Evolutionary conservation across 441 rosid species (phyloP), one percentile per base, ranked within the genome.

Genomic region (Gossypium davidsonii): DNA sequence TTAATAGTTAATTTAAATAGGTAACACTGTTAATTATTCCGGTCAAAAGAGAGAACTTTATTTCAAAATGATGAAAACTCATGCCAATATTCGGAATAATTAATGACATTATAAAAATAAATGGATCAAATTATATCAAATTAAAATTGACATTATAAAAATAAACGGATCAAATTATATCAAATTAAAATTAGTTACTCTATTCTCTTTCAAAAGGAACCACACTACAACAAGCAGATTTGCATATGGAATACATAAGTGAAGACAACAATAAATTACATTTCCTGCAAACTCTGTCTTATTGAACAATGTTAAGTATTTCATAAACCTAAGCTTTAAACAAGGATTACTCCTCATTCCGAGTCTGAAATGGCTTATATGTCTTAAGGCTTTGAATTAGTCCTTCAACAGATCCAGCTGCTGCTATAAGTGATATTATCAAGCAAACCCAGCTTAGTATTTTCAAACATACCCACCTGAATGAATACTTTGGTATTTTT

Each of bases 321-420:
- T 64, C 34, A 28, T 53, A 4, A 68, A 77, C 65, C 18, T 70
- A 17, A 66, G 46, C 55, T 58, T n/a, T 34, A 53, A 37, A 0
- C 67, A 66, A 44, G 10, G 67, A 55, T 65, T 23, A 9, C 20
- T 21, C 18, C 23, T 53, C 58, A 58, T 83, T 25, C 60, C 80
- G 79, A 18, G 86, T 70, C 56, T 82, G 73, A 79, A 93, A 93
- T 26, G 97, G 97, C 84, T 88, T 86, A 74, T 84, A 93, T 17
- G 82, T 70, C 80, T 81, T 87, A 73, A 93, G 85, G 75, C 90
- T 83, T 23, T 79, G 81, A 60, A 79, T 46, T 70, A 94, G 83
- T 49, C 97, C 97, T 75, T 90, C 86, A 58, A 91, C 48, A 20
- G 98, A 89, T 21, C 96, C 97, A 6, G 84, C 90, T 1, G 88